These are phyloP conservation scores for Citrullus colocynthis DNA, from an alignment of 306 rosid species.

Conservation along the genomic window DNA sequence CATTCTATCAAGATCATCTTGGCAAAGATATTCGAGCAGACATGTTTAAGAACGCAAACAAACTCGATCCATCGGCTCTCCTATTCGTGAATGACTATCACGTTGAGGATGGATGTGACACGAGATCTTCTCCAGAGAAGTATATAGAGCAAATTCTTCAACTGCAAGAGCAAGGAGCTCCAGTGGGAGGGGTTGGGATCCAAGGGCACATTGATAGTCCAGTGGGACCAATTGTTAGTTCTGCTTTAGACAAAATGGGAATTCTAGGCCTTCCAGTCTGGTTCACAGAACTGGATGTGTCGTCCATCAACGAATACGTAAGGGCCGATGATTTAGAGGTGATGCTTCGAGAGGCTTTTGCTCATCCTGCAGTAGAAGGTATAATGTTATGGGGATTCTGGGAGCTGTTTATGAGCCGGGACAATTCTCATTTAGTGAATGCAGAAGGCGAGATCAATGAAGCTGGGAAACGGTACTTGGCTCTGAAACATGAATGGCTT, in stretches of 20 bases:
- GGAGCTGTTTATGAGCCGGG: slow-evolving; percentile 81
- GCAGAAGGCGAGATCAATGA: slow-evolving; percentile 82
- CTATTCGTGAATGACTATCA: slow-evolving; percentile 79
- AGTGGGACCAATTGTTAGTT: slow-evolving; percentile 64
- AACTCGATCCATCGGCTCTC: slow-evolving; percentile 49
- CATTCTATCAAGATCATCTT: slow-evolving; percentile 59
- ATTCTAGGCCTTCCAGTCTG: slow-evolving; percentile 72
- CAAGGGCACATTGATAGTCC: slow-evolving; percentile 89
- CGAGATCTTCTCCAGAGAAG: slow-evolving; percentile 59
- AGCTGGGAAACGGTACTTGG: slow-evolving; percentile 60
- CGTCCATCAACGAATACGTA: slow-evolving; percentile 52
- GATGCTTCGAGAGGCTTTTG: slow-evolving; percentile 62
- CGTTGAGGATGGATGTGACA: slow-evolving; percentile 68
- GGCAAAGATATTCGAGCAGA: slow-evolving; percentile 62
- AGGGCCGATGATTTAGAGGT: slow-evolving; percentile 86
- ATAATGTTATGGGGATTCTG: slow-evolving; percentile 88
- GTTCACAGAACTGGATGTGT: slow-evolving; percentile 85
- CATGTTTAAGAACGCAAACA: slow-evolving; percentile 75
- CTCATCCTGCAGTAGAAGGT: slow-evolving; percentile 72
- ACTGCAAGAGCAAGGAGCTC: slow-evolving; percentile 65
- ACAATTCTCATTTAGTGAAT: slow-evolving; percentile 56
- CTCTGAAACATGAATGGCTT: slow-evolving; percentile 71
- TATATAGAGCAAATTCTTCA: slow-evolving; percentile 62
- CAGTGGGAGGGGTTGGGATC: slow-evolving; percentile 80
- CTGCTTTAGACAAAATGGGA: slow-evolving; percentile 61